A percentile compares a stretch with the other conserved stretches of the same genome.
Conservation (phyloP, 2,329 filamentous ascomycete genomes). For the Exophiala alcalophila region DNA sequence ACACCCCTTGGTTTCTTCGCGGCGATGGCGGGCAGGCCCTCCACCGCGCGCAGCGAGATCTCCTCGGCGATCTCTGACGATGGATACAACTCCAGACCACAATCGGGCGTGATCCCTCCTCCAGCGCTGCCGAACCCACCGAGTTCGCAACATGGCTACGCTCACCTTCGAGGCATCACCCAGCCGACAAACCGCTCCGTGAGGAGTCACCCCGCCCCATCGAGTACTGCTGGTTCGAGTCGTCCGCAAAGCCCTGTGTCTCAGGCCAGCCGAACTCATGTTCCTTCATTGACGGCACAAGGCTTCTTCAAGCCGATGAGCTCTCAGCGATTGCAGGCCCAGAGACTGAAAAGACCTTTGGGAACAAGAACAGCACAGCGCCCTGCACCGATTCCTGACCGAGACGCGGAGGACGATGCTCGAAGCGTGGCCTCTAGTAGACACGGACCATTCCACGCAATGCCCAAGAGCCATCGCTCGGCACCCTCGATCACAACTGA, state of each 20-base stretch:
- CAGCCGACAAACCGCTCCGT: constrained; percentile 26
- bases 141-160: constrained; percentile 27
- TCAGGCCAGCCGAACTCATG: constrained; percentile 76
- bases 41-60: constrained; percentile 31
- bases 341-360: constrained; percentile 62
- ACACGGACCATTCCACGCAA: constrained; percentile 33
- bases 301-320: constrained; percentile 97
- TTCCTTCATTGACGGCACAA: constrained; percentile 81
- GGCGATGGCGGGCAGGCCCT: constrained; percentile 27
- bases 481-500: constrained; percentile 78
- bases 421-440: constrained; percentile 59
- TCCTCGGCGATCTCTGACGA: constrained; percentile 33
- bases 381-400: constrained; percentile 38
- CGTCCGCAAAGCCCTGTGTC: constrained; percentile 58
- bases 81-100: constrained; percentile 28
- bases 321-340: constrained; percentile 88
- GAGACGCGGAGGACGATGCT: constrained; percentile 50
- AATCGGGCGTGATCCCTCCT: constrained; percentile 17
- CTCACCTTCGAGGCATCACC: constrained; percentile 28
- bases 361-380: constrained; percentile 34
- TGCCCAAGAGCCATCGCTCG: constrained; percentile 46
- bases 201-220: constrained; percentile 33
- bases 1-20: not conserved
- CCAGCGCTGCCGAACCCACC: constrained; percentile 26
- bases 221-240: constrained; percentile 46